A percentile compares a stretch with the other conserved stretches of the same genome.
Conservation (phyloP, 2,329 filamentous ascomycete genomes). For the Xylariaceae sp. region DNA sequence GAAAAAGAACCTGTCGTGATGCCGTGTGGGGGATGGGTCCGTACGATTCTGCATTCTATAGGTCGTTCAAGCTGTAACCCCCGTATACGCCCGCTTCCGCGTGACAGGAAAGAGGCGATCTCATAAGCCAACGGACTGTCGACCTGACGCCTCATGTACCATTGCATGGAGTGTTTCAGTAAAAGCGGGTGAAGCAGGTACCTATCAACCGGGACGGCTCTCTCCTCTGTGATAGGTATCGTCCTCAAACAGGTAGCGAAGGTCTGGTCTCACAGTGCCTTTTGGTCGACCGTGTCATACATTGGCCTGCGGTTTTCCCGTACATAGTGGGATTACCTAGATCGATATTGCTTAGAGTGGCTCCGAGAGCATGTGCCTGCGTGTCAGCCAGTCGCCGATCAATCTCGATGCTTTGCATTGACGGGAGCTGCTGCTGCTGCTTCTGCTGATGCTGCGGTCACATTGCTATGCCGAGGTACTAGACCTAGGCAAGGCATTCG, state of each 20-base stretch:
- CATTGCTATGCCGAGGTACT: background rate
- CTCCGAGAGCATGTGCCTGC: constrained; percentile 2
- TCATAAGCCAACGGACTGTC: background rate
- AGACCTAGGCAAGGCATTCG: background rate
- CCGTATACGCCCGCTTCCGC: background rate
- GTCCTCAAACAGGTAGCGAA: background rate
- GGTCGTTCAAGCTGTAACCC: background rate
- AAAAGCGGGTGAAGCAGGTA: background rate
- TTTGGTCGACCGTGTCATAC: constrained; percentile 1
- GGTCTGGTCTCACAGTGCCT: constrained; percentile 1
- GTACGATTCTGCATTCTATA: background rate
- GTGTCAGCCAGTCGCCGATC: constrained; percentile 8
- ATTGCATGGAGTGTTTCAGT: background rate
- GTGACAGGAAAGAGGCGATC: background rate
- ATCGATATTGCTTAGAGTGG: background rate
- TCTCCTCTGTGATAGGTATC: background rate
- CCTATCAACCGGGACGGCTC: background rate
- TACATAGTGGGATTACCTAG: background rate
- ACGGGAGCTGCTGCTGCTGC: background rate
- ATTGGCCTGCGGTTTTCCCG: constrained; percentile 1
- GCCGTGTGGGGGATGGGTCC: background rate
- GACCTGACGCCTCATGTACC: background rate
- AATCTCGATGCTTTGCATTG: constrained; percentile 3
- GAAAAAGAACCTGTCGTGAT: background rate
- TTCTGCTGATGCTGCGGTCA: background rate